A percentile compares a stretch with the other conserved stretches of the same genome.
Conservation (phyloP, 768 basidiomycete genomes). For the Trichaptum fuscoviolaceum region DNA sequence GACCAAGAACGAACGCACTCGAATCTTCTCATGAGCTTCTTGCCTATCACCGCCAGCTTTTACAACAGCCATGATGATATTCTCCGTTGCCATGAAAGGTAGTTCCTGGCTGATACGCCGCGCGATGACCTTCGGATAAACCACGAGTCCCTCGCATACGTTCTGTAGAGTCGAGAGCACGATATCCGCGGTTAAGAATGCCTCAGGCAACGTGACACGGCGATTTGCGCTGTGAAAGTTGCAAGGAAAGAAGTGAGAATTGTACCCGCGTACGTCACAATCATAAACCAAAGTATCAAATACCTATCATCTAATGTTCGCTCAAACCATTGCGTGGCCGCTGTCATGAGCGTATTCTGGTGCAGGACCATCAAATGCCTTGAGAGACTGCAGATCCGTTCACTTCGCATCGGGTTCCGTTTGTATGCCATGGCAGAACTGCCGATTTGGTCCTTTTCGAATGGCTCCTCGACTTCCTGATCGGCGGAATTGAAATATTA, state of each 20-base stretch:
- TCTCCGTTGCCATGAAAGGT: constrained; percentile 99
- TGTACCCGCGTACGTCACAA: neutral
- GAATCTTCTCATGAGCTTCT: constrained; percentile 93
- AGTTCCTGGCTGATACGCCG: constrained; percentile 90
- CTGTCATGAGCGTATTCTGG: constrained; percentile 94
- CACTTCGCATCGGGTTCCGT: constrained; percentile 98
- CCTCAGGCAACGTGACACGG: constrained; percentile 92
- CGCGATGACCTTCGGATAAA: constrained; percentile 94
- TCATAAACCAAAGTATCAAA: constrained; percentile 7
- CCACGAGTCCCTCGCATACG: constrained; percentile 97
- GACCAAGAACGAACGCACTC: constrained; percentile 40
- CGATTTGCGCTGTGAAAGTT: constrained; percentile 74
- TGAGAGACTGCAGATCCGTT: constrained; percentile 94
- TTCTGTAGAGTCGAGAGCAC: constrained; percentile 94
- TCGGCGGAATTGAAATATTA: neutral
- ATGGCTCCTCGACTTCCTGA: constrained; percentile 96
- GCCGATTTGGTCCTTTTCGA: constrained; percentile 98
- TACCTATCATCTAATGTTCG: constrained; percentile 95
- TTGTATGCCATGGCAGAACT: constrained; percentile 99
- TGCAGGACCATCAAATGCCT: constrained; percentile 94
- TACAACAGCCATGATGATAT: constrained; percentile 98
- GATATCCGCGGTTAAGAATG: constrained; percentile 95
- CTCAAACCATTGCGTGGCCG: constrained; percentile 97
- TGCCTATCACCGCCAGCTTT: constrained; percentile 93
- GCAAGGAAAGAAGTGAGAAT: neutral